These are phyloP conservation scores for Candida corydali DNA, from an alignment of 805 yeast genomes.

Conservation along the genomic window DNA sequence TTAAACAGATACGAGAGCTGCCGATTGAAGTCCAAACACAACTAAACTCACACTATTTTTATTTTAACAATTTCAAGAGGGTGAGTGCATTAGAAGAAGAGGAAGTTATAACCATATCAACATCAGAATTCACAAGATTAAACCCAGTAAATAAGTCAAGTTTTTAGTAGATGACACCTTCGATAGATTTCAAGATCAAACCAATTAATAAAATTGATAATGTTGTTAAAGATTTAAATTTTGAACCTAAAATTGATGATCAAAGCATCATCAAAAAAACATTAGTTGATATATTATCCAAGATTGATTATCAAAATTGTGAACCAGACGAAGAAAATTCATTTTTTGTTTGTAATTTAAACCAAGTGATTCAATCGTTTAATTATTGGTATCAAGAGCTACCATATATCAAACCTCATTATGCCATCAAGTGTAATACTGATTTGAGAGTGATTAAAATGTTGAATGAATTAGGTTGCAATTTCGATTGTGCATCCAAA, in stretches of 20 bases:
- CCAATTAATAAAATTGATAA: background rate
- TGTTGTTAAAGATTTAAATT: background rate
- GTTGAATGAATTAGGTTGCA: constrained; percentile 60
- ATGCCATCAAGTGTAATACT: constrained; percentile 94
- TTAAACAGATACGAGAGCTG: constrained; percentile 35
- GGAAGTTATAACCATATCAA: constrained; percentile 1
- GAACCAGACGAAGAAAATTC: constrained; percentile 79
- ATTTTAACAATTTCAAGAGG: constrained; percentile 31
- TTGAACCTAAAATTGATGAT: background rate
- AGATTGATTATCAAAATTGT: constrained; percentile 54
- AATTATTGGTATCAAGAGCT: constrained; percentile 59
- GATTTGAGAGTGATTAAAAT: constrained; percentile 53
- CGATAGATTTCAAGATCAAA: constrained; percentile 7
- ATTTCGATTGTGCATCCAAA: constrained; percentile 92
- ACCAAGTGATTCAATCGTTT: constrained; percentile 60
- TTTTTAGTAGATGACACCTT: constrained; percentile 2
- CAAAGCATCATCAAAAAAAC: constrained; percentile 34
- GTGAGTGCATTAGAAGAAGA: background rate
- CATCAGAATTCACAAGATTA: constrained; percentile 2
- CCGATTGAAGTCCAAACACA: constrained; percentile 34
- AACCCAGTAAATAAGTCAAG: background rate
- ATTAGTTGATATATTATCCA: constrained; percentile 33
- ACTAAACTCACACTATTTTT: constrained; percentile 28
- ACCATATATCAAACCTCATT: constrained; percentile 80
- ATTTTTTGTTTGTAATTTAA: constrained; percentile 83